phyloP scores from a whole-genome alignment of 352 stramenopile species.

The Hyaloperonospora arabidopsidis region DNA sequence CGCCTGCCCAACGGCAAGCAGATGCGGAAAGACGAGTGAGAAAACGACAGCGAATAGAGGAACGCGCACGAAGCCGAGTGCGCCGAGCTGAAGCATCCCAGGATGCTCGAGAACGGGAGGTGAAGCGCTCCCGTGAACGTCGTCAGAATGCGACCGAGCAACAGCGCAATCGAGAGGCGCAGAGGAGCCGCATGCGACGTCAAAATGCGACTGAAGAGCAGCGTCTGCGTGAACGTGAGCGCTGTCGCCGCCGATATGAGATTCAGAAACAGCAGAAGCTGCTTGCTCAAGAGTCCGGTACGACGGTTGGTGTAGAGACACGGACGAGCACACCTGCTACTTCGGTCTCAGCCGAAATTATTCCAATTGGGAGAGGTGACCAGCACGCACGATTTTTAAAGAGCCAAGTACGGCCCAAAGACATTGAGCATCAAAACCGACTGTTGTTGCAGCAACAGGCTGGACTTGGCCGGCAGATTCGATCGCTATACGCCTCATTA shows the following conservation, averaged over 20 bases:
- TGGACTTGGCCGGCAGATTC: conserved; percentile 17
- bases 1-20: conserved; percentile 51
- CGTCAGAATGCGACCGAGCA: conserved; percentile 56
- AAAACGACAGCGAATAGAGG: conserved; percentile 45
- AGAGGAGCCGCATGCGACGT: conserved; percentile 45
- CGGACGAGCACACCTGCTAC: conserved; percentile 1
- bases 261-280: conserved; percentile 38
- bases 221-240: conserved; percentile 49
- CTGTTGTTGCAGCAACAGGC: conserved; percentile 23
- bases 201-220: conserved; percentile 61
- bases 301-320: conserved; percentile 5
- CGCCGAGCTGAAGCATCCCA: conserved; percentile 41
- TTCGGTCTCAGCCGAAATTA: conserved; percentile 4
- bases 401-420: conserved; percentile 9
- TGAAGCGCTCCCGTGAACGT: conserved; percentile 51
- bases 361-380: conserved; percentile 7
- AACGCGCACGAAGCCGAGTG: conserved; percentile 40
- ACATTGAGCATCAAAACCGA: conserved; percentile 20
- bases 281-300: conserved; percentile 7
- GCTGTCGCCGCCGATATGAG: conserved; percentile 60
- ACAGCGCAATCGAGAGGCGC: conserved; percentile 51
- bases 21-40: conserved; percentile 55
- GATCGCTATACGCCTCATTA: conserved; percentile 32
- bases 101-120: conserved; percentile 41
- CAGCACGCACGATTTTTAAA: conserved; percentile 8